Evolutionary conservation across 192 early-diverging fungal species (phyloP), one percentile per base, ranked within the genome.

Genomic region (Umbelopsis sp.): DNA sequence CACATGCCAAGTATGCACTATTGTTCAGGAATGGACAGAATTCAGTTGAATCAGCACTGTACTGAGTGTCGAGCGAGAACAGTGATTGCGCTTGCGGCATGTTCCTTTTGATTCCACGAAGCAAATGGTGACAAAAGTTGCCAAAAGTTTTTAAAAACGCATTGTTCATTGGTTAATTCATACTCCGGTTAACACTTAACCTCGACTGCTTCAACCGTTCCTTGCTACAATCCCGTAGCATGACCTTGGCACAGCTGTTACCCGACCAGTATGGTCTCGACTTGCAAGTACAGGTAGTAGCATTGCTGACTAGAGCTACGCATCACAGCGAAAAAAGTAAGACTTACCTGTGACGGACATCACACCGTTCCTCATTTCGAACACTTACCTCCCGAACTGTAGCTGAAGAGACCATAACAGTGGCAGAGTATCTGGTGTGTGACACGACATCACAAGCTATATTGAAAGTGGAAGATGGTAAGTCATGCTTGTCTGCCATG

Each of bases 31-130:
- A 87, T 2, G 91, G 91, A 71, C 78, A 88, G 66, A 92, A 93
- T 84, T 93, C 91, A 0, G 88, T 76, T 8, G 88, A 87, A 78
- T 92, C 92, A 2, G 92, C 86, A 64, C 89, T 89, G 70, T 88
- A 91, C 18, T 83, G 80, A 10, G 89, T 86, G 66, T 90, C 89
- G 70, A 88, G 78, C 11, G 86, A 86, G 13, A 72, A 76, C 16
- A 91, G 61, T 1, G 84, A 86, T 2, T 44, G 23, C 2, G 79
- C 77, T 15, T 71, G 66, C 4, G 18, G 23, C 55, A 61, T 61
- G 22, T 6, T 21, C 0, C 15, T 5, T 10, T 49, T 21, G 48
- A 21, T 49, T 49, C 15, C 0, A 16, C 12, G 48, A 21, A 2
- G 1, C 48, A 16, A 49, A 13, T 18, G 15, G 18, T 5, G 15